Base-by-base conservation (phyloP, 257 asterid species). In the Nicotiana tomentosiformis region DNA sequence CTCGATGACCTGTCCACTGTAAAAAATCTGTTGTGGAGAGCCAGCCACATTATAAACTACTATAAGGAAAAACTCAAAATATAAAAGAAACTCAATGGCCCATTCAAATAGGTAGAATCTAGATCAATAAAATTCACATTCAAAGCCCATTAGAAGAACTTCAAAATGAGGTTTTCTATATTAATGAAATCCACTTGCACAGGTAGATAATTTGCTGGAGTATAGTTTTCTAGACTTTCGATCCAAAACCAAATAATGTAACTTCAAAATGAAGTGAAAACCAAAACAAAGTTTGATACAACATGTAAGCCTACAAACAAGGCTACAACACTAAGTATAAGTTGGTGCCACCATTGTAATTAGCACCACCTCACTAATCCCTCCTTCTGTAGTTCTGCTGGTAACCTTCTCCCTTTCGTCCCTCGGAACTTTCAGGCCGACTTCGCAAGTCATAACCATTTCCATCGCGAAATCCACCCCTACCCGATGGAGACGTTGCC, bases 401-500 rank as follows among this genome's bases (percentile, higher is more conserved):
- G 76, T 29, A 10, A 61, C 20, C 70, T 18, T 57, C 61, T 33
- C 56, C 58, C 7, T 12, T 10, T 0, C 20, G 46, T 30, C 51
- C 66, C 57, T 81, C 78, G n/a, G 11, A 55, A 64, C 23, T 80
- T 61, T 39, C 23, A 23, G 61, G 66, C 26, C n/a, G 56, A 14
- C 46, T 49, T 20, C 37, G 7, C 9, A 78, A 60, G 9, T 64
- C 15, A 29, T 6, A 70, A n/a, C 10, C 46, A 30, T 37, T 37
- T 37, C 86, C 79, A 5, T 64, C 66, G 23, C 83, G 85, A 20
- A 17, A 74, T 32, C 83, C 90, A 66, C 72, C 87, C 23, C 84
- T 81, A 7, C 67, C 35, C 20, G 17, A 30, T 32, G 90, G 89
- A 53, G 87, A 89, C 62, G 84, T 86, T 10, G 84, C 77, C 43